Conservation (phyloP, 495 filamentous ascomycete species). For the Aspergillus haitiensis region DNA sequence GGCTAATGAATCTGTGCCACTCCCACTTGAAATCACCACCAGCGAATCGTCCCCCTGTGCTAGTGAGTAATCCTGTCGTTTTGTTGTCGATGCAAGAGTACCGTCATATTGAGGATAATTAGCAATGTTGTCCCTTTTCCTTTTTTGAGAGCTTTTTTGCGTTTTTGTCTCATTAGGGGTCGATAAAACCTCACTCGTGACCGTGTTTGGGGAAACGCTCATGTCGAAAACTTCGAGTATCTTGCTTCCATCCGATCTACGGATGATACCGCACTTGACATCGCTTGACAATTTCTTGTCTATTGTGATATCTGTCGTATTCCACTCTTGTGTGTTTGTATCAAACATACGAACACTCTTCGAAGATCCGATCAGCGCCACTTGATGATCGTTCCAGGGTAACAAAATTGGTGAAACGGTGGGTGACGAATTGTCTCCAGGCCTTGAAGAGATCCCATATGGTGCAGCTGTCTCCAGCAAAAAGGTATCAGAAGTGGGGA, state of each 20-base stretch:
- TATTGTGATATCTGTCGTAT: slow-evolving; percentile 58
- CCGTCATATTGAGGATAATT: slow-evolving; percentile 79
- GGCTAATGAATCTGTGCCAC: slow-evolving; percentile 55
- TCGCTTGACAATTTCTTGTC: slow-evolving; percentile 56
- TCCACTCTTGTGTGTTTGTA: slow-evolving; percentile 58
- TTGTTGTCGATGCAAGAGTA: slow-evolving; percentile 63
- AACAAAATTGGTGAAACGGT: slow-evolving; percentile 69
- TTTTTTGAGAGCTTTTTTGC: slow-evolving; percentile 39
- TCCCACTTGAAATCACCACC: slow-evolving; percentile 78
- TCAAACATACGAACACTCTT: slow-evolving; percentile 65
- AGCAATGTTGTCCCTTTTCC: slow-evolving; percentile 47
- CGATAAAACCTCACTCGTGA: slow-evolving; percentile 64
- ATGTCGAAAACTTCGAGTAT: slow-evolving; percentile 81
- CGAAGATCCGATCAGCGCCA: slow-evolving; percentile 73
- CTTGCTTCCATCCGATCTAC: slow-evolving; percentile 75
- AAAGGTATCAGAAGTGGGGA: slow-evolving; percentile 72
- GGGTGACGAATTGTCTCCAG: slow-evolving; percentile 57
- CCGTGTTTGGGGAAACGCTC: slow-evolving; percentile 70
- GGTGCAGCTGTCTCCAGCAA: slow-evolving; percentile 63
- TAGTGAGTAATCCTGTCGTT: slow-evolving; percentile 61
- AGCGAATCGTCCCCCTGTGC: slow-evolving; percentile 58
- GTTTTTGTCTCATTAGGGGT: slow-evolving; percentile 40
- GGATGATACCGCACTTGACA: slow-evolving; percentile 62
- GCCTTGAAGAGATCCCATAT: slow-evolving; percentile 54
- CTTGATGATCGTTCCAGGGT: slow-evolving; percentile 70